Evolutionary conservation across 2,329 filamentous ascomycete genomes (phyloP).

Genomic region (Teratosphaeria zuluensis): DNA sequence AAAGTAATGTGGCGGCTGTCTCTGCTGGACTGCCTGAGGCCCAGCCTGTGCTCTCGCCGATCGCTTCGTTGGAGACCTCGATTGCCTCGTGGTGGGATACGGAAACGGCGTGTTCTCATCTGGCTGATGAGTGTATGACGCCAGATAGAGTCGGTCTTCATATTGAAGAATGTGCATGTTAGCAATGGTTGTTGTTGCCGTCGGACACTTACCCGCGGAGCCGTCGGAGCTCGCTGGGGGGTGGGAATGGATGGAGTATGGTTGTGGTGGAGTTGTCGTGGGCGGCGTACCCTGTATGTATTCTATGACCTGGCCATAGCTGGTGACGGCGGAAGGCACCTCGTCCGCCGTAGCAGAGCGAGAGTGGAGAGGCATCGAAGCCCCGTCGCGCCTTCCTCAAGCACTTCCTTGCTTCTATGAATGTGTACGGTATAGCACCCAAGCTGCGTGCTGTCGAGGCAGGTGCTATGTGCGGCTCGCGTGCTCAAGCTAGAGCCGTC

Average conservation of each 20-base stretch:
- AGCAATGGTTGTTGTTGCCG: constrained; percentile 13
- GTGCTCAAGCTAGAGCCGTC: not conserved
- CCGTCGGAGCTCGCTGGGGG: not conserved
- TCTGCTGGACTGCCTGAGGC: constrained; percentile 36
- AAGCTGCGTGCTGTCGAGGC: not conserved
- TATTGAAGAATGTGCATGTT: constrained; percentile 25
- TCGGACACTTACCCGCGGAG: not conserved
- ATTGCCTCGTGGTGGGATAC: constrained; percentile 52
- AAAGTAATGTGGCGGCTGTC: constrained; percentile 72
- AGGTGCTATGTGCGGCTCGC: not conserved
- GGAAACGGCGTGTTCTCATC: constrained; percentile 77
- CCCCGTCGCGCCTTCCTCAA: constrained; percentile 1
- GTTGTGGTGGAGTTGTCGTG: not conserved
- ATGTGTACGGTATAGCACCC: not conserved
- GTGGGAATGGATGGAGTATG: not conserved
- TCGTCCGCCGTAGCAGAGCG: constrained; percentile 18
- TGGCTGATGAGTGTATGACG: constrained; percentile 77
- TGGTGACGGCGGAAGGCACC: constrained; percentile 31
- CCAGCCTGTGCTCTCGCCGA: constrained; percentile 56
- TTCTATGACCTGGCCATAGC: constrained; percentile 83
- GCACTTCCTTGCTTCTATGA: not conserved
- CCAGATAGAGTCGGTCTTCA: constrained; percentile 85
- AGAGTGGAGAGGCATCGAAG: constrained; percentile 22
- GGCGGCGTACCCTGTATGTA: constrained; percentile 73
- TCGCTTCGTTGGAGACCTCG: constrained; percentile 63